Evolutionary conservation across 2,329 filamentous ascomycete genomes (phyloP).

Genomic region (Fusarium longipes): DNA sequence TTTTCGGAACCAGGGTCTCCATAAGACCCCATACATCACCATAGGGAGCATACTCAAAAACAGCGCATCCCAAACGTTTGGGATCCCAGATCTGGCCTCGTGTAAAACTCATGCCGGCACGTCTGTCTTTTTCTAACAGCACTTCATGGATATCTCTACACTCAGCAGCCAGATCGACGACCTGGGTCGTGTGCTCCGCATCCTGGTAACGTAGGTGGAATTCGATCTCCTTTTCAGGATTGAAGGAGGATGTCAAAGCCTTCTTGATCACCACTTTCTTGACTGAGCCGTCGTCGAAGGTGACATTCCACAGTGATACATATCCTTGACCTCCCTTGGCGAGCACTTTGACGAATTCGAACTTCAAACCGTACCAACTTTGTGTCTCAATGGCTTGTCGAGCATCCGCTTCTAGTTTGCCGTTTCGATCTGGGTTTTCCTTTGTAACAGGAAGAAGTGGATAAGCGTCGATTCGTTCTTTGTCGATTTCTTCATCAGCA

Average conservation of each 20-base stretch:
- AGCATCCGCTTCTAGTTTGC: not conserved
- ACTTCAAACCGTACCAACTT: conserved; percentile 35
- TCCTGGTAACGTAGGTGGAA: conserved; percentile 47
- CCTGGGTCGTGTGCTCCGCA: conserved; percentile 46
- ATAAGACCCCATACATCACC: conserved; percentile 42
- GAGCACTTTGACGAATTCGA: conserved; percentile 45
- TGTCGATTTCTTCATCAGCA: not conserved
- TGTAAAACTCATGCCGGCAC: not conserved
- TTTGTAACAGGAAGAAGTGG: no score
- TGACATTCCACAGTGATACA: conserved; percentile 41
- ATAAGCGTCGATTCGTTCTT: not conserved
- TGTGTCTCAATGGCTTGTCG: not conserved
- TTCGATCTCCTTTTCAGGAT: conserved; percentile 22
- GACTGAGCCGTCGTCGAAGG: conserved; percentile 36
- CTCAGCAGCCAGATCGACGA: conserved; percentile 37
- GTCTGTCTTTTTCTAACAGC: conserved; percentile 8
- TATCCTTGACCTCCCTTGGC: conserved; percentile 46
- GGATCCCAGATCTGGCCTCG: conserved; percentile 8
- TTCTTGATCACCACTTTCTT: conserved; percentile 47
- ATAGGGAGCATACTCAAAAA: conserved; percentile 45
- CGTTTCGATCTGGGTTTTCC: not conserved
- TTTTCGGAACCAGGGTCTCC: not conserved
- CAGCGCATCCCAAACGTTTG: conserved; percentile 17
- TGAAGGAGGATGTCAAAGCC: not conserved
- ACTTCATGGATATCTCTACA: conserved; percentile 14